Conservation (phyloP, 257 asterid species). For the Salvia miltiorrhiza region DNA sequence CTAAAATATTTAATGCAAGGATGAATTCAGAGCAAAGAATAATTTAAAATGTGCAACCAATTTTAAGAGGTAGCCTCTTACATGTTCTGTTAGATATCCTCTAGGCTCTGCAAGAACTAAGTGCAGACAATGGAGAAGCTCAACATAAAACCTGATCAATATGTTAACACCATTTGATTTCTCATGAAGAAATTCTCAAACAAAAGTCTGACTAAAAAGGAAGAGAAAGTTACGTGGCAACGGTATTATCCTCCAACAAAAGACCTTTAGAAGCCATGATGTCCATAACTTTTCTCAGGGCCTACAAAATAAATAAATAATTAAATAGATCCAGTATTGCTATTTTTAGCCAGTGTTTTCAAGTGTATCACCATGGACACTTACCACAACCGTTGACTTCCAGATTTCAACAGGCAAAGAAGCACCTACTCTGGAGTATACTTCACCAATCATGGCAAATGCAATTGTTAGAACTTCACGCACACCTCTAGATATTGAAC, state of each 20-base stretch:
- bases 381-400: constrained; percentile 82
- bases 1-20: constrained; percentile 33
- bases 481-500: constrained; percentile 28
- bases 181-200: constrained; percentile 29
- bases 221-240: constrained; percentile 51
- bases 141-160: constrained; percentile 70
- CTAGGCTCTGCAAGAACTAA: constrained; percentile 69
- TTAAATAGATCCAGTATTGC: constrained; percentile 16
- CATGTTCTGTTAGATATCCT: constrained; percentile 77
- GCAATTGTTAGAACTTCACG: constrained; percentile 60
- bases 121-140: constrained; percentile 83
- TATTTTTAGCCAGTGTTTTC: constrained; percentile 20
- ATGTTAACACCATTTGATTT: constrained; percentile 26
- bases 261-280: constrained; percentile 52
- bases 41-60: neutral
- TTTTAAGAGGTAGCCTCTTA: constrained; percentile 36
- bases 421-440: constrained; percentile 61
- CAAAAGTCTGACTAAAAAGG: constrained; percentile 14
- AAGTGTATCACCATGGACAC: constrained; percentile 19
- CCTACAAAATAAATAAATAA: constrained; percentile 43
- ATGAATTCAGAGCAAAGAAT: constrained; percentile 16
- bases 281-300: constrained; percentile 73
- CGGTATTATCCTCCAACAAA: constrained; percentile 48
- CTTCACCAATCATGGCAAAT: constrained; percentile 65
- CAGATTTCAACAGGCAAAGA: constrained; percentile 59